These are phyloP conservation scores for Boletales sp. DNA, from an alignment of 768 basidiomycete species.

Conservation along the genomic window DNA sequence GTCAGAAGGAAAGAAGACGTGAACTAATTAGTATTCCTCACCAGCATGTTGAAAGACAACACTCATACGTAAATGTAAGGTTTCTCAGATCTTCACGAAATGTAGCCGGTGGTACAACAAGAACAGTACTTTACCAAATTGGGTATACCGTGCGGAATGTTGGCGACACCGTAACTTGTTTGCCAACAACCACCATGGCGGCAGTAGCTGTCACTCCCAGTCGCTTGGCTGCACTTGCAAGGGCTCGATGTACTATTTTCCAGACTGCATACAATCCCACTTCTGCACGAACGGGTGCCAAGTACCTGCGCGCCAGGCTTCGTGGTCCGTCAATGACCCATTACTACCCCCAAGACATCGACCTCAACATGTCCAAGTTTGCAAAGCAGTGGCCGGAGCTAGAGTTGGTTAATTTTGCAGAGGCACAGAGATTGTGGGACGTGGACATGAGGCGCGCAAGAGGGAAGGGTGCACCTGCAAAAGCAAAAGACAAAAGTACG, in stretches of 20 bases:
- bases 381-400: conserved; percentile 52
- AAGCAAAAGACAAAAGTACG: conserved; percentile 67
- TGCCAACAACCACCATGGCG: conserved; percentile 10
- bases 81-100: no score
- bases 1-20: no score
- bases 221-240: conserved; percentile 57
- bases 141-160: no score
- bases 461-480: conserved; percentile 83
- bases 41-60: no score
- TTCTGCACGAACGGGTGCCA: conserved; percentile 79
- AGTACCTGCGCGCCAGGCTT: conserved; percentile 81
- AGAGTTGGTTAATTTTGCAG: conserved; percentile 60
- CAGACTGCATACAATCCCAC: conserved; percentile 87
- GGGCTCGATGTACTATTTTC: conserved; percentile 72
- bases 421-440: conserved; percentile 66
- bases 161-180: no score
- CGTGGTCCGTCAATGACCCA: conserved; percentile 82
- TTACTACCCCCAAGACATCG: conserved; percentile 72
- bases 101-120: no score
- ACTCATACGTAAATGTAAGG: no score
- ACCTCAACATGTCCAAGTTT: conserved; percentile 51
- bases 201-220: conserved; percentile 42
- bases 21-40: no score
- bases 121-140: no score
- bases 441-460: conserved; percentile 64